Conservation (phyloP, 108 stramenopile species). For the Pseudonitzschia delicatissima region DNA sequence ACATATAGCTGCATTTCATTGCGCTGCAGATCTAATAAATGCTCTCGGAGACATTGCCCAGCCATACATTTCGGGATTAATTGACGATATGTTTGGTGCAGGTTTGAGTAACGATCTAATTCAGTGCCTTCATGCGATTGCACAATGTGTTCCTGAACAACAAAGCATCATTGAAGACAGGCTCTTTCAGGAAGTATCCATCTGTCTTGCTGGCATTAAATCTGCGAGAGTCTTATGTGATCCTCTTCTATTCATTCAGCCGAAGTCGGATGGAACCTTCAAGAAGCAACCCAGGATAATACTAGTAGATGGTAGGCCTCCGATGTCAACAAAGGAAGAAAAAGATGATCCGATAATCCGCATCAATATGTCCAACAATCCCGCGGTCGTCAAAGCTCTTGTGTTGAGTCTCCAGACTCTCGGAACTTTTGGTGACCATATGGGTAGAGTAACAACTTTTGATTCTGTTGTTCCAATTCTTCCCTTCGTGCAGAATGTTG, state of each 20-base stretch:
- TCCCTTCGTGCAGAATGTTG: slow-evolving; percentile 83
- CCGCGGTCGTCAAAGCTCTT: slow-evolving; percentile 52
- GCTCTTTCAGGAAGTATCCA: slow-evolving; percentile 83
- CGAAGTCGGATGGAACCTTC: not conserved
- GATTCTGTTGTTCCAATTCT: slow-evolving; percentile 70
- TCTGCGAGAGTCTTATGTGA: slow-evolving; percentile 49
- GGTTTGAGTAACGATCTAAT: slow-evolving; percentile 88
- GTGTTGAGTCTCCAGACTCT: slow-evolving; percentile 86
- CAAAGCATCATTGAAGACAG: slow-evolving; percentile 70
- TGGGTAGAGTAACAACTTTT: slow-evolving; percentile 49
- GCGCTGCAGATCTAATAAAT: slow-evolving; percentile 89
- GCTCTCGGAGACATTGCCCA: slow-evolving; percentile 76
- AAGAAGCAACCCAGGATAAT: slow-evolving; percentile 1
- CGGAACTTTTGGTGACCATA: slow-evolving; percentile 72
- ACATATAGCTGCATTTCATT: slow-evolving; percentile 66
- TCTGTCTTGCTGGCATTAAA: slow-evolving; percentile 67
- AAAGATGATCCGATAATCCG: slow-evolving; percentile 10
- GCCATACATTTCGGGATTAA: slow-evolving; percentile 64
- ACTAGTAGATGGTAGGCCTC: not conserved
- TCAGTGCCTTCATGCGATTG: slow-evolving; percentile 81
- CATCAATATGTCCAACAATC: slow-evolving; percentile 56
- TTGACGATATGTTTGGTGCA: slow-evolving; percentile 90
- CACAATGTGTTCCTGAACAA: slow-evolving; percentile 67
- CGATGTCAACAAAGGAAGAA: slow-evolving; percentile 4
- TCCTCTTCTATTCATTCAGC: slow-evolving; percentile 24